Evolutionary conservation across 192 early-diverging fungal species (phyloP).

Genomic region (Coemansia sp.): DNA sequence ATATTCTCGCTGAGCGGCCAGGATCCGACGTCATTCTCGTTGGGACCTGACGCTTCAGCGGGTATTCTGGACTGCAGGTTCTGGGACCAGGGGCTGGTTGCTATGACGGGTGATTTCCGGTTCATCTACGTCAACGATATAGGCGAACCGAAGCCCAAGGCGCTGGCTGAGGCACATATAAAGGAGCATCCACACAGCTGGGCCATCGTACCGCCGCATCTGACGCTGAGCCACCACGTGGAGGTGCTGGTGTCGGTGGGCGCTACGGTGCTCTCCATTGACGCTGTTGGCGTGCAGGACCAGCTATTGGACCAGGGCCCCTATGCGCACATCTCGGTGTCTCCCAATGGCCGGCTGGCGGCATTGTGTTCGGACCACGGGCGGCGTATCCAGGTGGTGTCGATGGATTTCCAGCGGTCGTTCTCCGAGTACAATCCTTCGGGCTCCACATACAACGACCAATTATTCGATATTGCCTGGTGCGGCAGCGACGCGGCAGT

Average conservation of each 20-base stretch:
- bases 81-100: slow-evolving; percentile 91
- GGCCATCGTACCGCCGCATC: slow-evolving; percentile 86
- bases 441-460: background rate
- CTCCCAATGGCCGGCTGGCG: slow-evolving; percentile 92
- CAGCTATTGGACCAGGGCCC: slow-evolving; percentile 87
- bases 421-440: slow-evolving; percentile 60
- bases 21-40: slow-evolving; percentile 50
- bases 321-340: slow-evolving; percentile 82
- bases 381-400: slow-evolving; percentile 88
- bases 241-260: slow-evolving; percentile 83
- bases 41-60: slow-evolving; percentile 68
- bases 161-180: slow-evolving; percentile 71
- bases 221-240: slow-evolving; percentile 82
- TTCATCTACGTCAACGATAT: slow-evolving; percentile 84
- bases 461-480: slow-evolving; percentile 52
- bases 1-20: slow-evolving; percentile 84
- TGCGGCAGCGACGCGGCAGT: slow-evolving; percentile 96
- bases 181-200: slow-evolving; percentile 75
- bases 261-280: slow-evolving; percentile 79
- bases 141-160: slow-evolving; percentile 77
- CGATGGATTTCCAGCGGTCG: slow-evolving; percentile 92
- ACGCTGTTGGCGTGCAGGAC: slow-evolving; percentile 76
- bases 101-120: slow-evolving; percentile 78
- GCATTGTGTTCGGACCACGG: slow-evolving; percentile 77
- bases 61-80: slow-evolving; percentile 84